phyloP scores from a whole-genome alignment of 2,329 filamentous ascomycete genomes.

The Beauveria sp. region DNA sequence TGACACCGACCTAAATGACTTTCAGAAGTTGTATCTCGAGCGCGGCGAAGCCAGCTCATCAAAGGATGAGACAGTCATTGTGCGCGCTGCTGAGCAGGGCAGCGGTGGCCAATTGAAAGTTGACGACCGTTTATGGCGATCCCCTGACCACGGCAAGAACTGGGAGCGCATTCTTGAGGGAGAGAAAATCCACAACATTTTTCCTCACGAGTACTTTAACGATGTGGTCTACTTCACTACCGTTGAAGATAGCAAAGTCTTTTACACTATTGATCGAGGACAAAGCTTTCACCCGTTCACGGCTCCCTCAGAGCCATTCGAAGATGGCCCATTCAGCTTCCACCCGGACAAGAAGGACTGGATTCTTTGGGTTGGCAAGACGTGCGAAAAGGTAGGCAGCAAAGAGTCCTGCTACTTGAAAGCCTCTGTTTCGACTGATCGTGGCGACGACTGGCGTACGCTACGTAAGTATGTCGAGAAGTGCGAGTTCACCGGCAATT shows the following conservation, averaged over 20 bases:
- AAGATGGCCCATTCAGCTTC: constrained; percentile 55
- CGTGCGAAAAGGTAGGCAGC: constrained; percentile 50
- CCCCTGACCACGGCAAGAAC: constrained; percentile 78
- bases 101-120: constrained; percentile 22
- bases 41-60: constrained; percentile 56
- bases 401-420: constrained; percentile 58
- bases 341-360: constrained; percentile 81
- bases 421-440: constrained; percentile 71
- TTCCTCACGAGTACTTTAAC: constrained; percentile 72
- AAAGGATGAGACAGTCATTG: constrained; percentile 65
- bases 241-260: constrained; percentile 49
- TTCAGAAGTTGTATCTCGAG: constrained; percentile 69
- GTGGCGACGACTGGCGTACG: constrained; percentile 71
- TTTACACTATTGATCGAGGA: constrained; percentile 77
- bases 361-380: constrained; percentile 81
- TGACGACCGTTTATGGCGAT: constrained; percentile 60
- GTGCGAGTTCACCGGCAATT: constrained; percentile 77
- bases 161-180: constrained; percentile 67
- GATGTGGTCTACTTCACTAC: constrained; percentile 86
- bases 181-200: constrained; percentile 62
- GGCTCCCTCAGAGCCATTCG: constrained; percentile 48
- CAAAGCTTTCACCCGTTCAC: constrained; percentile 66
- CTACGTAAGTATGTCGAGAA: constrained; percentile 66
- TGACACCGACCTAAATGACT: constrained; percentile 42
- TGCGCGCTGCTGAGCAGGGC: constrained; percentile 36